Evolutionary conservation across 108 stramenopile species (phyloP), one percentile per base, ranked within the genome.

Genomic region (Schizochytrium sp.): DNA sequence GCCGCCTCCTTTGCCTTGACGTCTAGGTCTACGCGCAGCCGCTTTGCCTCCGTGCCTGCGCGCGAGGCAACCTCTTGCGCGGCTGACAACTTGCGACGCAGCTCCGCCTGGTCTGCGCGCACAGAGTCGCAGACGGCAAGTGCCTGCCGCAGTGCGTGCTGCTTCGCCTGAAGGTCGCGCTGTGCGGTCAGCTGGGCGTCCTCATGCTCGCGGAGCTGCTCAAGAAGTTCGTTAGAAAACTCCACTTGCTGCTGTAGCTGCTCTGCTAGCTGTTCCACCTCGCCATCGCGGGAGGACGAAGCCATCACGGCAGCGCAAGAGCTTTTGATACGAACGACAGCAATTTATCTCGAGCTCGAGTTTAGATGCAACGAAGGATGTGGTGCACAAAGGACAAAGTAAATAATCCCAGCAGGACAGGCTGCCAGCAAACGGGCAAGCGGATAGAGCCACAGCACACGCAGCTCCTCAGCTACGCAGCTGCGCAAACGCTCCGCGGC

Each of bases 181-280:
- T 59, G 50, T n/a, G 57, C 46, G 17, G 56, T 46, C 46, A 89
- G 59, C 76, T 88, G 83, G 56, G 47, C 50, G 46, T 56, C 49
- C 56, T 89, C 87, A 19, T 57, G 88, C n/a, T 61, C 89, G 47
- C 57, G 50, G 60, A 89, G 87, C 83, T 87, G 88, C 28, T 19
- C 89, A 45, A 87, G 73, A 5, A 40, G 58, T 57, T 61, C 88
- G 42, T 88, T 42, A 12, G 49, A n/a, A 44, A 28, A 40, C 13
- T 87, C 56, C 17, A 89, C n/a, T 7, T 53, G 44, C 42, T 15
- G n/a, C 83, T 46, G 60, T 10, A 17, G 44, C 89, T 60, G 45
- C 44, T 17, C 28, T 44, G 61, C 8, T 4, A 40, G 56, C 57
- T 56, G 17, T 41, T 89, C 89, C 58, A 89, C 89, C 59, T 87